Percentiles rank a stretch among this genome's conserved stretches.
These are phyloP conservation scores for Sergeia podlipaevii DNA, from an alignment of 208 protist genomes.

Conservation along the genomic window DNA sequence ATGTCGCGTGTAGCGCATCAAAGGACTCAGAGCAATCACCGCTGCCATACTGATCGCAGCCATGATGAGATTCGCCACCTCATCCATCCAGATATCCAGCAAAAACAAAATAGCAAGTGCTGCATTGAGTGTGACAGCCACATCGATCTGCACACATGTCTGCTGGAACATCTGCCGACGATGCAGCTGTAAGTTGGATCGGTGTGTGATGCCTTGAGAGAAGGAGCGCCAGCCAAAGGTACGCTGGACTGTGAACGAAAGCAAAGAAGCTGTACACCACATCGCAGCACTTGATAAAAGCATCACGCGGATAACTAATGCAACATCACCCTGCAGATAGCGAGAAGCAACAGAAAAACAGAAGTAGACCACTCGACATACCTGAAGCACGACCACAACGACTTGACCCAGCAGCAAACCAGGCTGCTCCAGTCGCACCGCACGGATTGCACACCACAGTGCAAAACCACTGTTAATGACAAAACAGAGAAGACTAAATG, in stretches of 20 bases:
- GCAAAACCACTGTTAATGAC: slow-evolving; percentile 35
- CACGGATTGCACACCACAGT: slow-evolving; percentile 37
- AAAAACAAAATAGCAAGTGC: slow-evolving; percentile 36
- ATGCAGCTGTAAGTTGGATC: slow-evolving; percentile 15
- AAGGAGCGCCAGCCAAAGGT: slow-evolving; percentile 59
- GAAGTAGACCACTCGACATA: slow-evolving; percentile 40
- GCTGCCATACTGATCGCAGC: slow-evolving; percentile 13
- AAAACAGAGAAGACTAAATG: slow-evolving; percentile 44
- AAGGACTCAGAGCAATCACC: slow-evolving; percentile 24
- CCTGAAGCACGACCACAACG: slow-evolving; percentile 35
- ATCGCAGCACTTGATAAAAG: slow-evolving; percentile 7
- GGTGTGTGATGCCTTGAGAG: slow-evolving; percentile 48
- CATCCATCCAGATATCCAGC: slow-evolving; percentile 16
- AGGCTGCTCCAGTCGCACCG: slow-evolving; percentile 48
- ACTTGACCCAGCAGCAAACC: slow-evolving; percentile 43
- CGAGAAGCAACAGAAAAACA: slow-evolving; percentile 12
- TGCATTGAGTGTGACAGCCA: slow-evolving; percentile 32
- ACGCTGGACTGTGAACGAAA: slow-evolving; percentile 17
- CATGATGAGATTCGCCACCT: slow-evolving; percentile 14
- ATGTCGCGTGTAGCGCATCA: slow-evolving; percentile 17
- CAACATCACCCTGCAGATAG: slow-evolving; percentile 16
- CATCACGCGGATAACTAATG: slow-evolving; percentile 7
- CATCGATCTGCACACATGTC: slow-evolving; percentile 56
- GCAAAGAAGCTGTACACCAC: too few species aligned
- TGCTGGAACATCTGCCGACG: slow-evolving; percentile 30